Conservation (phyloP, 768 basidiomycete genomes). For the Candolleomyces efflorescens region DNA sequence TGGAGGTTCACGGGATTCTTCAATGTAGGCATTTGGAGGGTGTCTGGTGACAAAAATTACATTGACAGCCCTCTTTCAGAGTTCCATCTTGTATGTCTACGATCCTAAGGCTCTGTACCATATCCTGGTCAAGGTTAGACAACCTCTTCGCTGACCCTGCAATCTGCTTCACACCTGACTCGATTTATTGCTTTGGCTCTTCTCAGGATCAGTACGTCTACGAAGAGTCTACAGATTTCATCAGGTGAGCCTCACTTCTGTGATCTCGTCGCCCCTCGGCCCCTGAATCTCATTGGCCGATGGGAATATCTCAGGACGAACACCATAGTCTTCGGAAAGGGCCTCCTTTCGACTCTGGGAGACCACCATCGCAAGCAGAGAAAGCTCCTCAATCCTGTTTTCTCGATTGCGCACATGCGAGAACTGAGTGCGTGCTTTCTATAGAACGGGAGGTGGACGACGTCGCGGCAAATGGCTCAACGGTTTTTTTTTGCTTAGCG, state of each 20-base stretch:
- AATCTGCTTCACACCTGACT: neutral
- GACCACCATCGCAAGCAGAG: constrained; percentile 33
- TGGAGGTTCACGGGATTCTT: neutral
- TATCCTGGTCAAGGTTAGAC: neutral
- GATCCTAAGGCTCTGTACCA: constrained; percentile 1
- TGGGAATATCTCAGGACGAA: too few species aligned
- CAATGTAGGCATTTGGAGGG: neutral
- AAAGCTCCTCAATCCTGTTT: constrained; percentile 35
- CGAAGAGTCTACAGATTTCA: neutral
- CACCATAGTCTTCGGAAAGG: neutral
- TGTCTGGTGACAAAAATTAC: too few species aligned
- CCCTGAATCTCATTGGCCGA: neutral
- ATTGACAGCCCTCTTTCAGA: neutral
- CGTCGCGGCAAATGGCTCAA: too few species aligned
- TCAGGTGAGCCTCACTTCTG: neutral
- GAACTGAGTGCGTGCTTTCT: constrained; percentile 27
- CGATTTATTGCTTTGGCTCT: neutral
- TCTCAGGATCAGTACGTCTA: neutral
- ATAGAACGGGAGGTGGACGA: too few species aligned
- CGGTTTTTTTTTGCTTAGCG: too few species aligned
- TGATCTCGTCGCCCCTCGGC: neutral
- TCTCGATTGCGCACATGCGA: constrained; percentile 32
- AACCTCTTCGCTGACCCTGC: neutral
- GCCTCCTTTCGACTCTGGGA: neutral
- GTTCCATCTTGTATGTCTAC: neutral